A percentile compares a stretch with the other conserved stretches of the same genome.
phyloP scores from a whole-genome alignment of 106 monocot species.

The Phalaenopsis aphrodite region DNA sequence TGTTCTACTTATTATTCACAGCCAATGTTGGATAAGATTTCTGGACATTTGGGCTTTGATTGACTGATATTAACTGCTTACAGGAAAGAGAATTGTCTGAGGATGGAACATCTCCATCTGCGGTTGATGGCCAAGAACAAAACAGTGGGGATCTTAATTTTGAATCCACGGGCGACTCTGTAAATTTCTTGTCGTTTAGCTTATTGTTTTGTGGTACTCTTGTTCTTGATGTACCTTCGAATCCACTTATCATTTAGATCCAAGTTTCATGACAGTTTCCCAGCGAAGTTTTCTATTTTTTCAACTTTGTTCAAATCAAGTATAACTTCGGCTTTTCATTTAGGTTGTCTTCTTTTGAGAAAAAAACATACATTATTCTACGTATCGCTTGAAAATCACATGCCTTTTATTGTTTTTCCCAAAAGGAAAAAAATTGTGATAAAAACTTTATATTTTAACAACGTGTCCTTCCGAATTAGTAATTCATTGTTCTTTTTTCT shows the following conservation, averaged over 20 bases:
- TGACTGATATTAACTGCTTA: background rate
- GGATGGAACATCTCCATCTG: background rate
- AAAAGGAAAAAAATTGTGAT: background rate
- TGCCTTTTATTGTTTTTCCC: background rate
- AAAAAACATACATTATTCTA: background rate
- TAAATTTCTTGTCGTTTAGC: background rate
- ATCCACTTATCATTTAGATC: background rate
- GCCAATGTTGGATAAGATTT: background rate
- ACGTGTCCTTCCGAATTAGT: background rate
- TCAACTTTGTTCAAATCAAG: background rate
- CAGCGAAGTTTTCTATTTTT: background rate
- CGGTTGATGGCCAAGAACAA: background rate
- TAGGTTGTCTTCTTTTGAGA: background rate
- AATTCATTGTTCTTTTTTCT: background rate
- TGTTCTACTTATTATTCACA: no score
- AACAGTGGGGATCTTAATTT: background rate
- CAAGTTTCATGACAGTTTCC: background rate
- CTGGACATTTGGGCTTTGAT: background rate
- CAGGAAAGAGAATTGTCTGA: background rate
- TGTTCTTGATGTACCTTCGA: background rate
- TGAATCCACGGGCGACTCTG: background rate
- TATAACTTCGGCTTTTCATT: background rate
- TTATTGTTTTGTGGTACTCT: background rate
- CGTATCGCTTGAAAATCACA: background rate
- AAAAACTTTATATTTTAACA: background rate